These are phyloP conservation scores for Hydrangea macrophylla DNA, from an alignment of 148 eudicot genomes.

Conservation along the genomic window DNA sequence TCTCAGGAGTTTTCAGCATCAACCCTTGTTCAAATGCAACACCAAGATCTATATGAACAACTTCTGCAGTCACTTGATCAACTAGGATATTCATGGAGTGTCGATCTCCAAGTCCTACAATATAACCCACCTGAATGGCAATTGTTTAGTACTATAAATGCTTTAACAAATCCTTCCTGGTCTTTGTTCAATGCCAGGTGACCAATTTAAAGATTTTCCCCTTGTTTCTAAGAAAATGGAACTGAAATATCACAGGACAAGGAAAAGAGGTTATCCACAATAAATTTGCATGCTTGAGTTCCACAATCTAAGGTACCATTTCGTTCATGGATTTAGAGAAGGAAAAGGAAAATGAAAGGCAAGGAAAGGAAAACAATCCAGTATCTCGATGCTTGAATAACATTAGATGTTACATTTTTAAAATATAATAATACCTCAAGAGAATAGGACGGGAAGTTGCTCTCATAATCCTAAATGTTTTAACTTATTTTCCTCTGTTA, in stretches of 20 bases:
- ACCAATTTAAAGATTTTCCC: neutral
- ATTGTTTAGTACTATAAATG: constrained; percentile 7
- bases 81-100: constrained; percentile 93
- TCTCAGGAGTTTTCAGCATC: constrained; percentile 98
- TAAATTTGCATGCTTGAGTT: neutral
- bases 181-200: no score
- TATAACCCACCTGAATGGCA: constrained; percentile 76
- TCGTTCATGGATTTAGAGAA: no score
- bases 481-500: no score
- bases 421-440: no score
- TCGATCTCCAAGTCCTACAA: constrained; percentile 97
- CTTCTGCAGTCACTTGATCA: constrained; percentile 97
- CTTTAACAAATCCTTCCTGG: neutral
- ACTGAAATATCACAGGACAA: neutral
- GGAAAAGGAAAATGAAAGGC: no score
- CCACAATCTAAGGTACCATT: neutral
- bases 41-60: constrained; percentile 96
- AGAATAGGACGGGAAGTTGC: no score
- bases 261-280: neutral
- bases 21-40: constrained; percentile 99
- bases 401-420: no score
- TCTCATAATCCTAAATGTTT: no score
- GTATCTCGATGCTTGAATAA: no score
- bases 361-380: no score
- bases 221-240: neutral